Percentiles rank a stretch among this genome's conserved stretches.
These are phyloP conservation scores for Zizania latifolia DNA, from an alignment of 176 grass and related monocot genomes.

Conservation along the genomic window DNA sequence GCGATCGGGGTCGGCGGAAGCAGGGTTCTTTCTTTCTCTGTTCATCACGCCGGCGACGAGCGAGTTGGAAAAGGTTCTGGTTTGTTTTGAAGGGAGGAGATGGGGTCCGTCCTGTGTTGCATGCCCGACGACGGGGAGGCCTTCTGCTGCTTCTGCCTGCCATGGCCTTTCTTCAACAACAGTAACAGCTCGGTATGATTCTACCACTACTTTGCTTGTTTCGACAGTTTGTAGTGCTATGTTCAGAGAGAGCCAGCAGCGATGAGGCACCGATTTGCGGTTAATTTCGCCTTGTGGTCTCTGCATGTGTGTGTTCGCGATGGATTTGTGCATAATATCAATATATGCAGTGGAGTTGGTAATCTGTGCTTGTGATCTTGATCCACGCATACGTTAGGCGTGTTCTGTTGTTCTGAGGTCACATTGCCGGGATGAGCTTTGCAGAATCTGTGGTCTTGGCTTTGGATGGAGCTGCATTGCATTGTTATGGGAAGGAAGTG, in stretches of 20 bases:
- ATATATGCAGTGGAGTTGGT: no score
- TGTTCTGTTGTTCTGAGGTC: neutral
- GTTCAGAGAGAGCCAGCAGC: neutral
- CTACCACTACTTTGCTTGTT: neutral
- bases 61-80: neutral
- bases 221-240: neutral
- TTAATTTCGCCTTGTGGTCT: neutral
- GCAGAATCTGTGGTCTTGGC: neutral
- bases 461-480: neutral
- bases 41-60: neutral
- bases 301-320: neutral
- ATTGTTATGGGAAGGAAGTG: neutral
- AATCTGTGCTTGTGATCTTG: neutral
- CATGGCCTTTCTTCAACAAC: constrained; percentile 30
- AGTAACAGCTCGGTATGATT: constrained; percentile 27
- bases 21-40: neutral
- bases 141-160: constrained; percentile 43
- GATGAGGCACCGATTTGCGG: neutral
- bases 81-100: constrained; percentile 7
- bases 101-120: constrained; percentile 61
- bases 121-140: constrained; percentile 8
- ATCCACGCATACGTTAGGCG: neutral
- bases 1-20: neutral
- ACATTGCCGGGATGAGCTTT: neutral
- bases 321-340: neutral